A percentile compares a stretch with the other conserved stretches of the same genome.
phyloP scores from a whole-genome alignment of 2,329 filamentous ascomycete genomes.

The Orbilia oligospora region DNA sequence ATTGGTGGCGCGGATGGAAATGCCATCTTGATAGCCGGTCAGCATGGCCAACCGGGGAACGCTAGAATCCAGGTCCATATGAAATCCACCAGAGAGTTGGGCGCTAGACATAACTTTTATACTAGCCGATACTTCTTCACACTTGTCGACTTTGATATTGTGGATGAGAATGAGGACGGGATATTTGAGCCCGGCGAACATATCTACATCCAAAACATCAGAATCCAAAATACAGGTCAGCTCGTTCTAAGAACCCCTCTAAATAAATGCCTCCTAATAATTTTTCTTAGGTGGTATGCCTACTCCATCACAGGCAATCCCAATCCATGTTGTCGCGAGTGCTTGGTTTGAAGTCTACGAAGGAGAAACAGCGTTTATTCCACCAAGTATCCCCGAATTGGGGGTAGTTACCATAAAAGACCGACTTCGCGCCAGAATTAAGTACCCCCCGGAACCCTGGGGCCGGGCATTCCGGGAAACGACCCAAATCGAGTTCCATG shows the following conservation, averaged over 20 bases:
- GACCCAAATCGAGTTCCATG: conserved; percentile 32
- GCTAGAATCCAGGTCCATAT: conserved; percentile 37
- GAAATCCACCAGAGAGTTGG: conserved; percentile 32
- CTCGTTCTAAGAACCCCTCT: neutral
- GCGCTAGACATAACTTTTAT: conserved; percentile 22
- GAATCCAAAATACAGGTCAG: conserved; percentile 34
- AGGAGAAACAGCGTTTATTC: conserved; percentile 19
- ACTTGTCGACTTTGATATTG: conserved; percentile 24
- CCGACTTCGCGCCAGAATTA: conserved; percentile 21
- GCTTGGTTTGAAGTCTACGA: conserved; percentile 25
- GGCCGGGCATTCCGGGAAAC: conserved; percentile 3
- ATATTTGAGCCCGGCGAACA: conserved; percentile 39
- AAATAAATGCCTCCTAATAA: neutral
- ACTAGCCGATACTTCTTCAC: conserved; percentile 26
- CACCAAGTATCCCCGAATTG: conserved; percentile 14
- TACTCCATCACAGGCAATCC: conserved; percentile 18
- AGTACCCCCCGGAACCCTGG: conserved; percentile 31
- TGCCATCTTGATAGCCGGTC: conserved; percentile 21
- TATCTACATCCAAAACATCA: conserved; percentile 25
- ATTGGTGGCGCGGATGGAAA: conserved; percentile 1
- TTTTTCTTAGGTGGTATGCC: conserved; percentile 26
- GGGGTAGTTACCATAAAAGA: conserved; percentile 3
- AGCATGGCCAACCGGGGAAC: conserved; percentile 27
- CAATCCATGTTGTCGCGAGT: conserved; percentile 13
- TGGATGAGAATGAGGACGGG: conserved; percentile 42